Conservation (phyloP, 2,329 filamentous ascomycete species). For the Hansfordia pulvinata region DNA sequence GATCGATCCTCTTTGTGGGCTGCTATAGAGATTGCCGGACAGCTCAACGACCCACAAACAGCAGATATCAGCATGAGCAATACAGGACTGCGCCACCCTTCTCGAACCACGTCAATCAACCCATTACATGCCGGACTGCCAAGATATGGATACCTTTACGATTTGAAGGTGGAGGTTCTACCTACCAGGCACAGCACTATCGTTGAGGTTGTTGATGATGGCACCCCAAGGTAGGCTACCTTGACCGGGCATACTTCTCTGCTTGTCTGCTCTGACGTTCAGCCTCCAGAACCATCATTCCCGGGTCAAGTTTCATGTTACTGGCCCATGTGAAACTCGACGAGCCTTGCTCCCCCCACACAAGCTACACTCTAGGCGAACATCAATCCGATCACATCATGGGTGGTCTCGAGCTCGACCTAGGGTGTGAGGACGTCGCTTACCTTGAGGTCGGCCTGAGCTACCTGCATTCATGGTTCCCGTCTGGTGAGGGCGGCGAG, state of each 20-base stretch:
- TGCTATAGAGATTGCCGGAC: constrained; percentile 32
- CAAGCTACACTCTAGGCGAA: constrained; percentile 13
- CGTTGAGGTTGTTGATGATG: constrained; percentile 27
- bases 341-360: constrained; percentile 3
- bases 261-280: constrained; percentile 6
- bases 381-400: constrained; percentile 41
- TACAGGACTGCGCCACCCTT: too few relatives aligned
- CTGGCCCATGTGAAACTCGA: constrained; percentile 31
- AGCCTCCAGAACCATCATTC: constrained; percentile 22
- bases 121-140: constrained; percentile 10
- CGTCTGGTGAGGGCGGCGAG: too few relatives aligned
- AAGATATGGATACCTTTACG: constrained; percentile 32
- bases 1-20: constrained; percentile 27
- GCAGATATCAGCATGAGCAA: too few relatives aligned
- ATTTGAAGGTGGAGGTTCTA: constrained; percentile 30
- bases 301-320: constrained; percentile 30
- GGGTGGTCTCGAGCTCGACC: constrained; percentile 43
- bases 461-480: too few relatives aligned
- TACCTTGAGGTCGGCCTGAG: too few relatives aligned
- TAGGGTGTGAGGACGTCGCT: too few relatives aligned
- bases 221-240: constrained; percentile 5
- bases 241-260: too few relatives aligned
- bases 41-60: constrained; percentile 15
- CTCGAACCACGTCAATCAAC: too few relatives aligned
- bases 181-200: constrained; percentile 25